Evolutionary conservation across 2,329 filamentous ascomycete genomes (phyloP).

Genomic region (Fusarium pininemorale): DNA sequence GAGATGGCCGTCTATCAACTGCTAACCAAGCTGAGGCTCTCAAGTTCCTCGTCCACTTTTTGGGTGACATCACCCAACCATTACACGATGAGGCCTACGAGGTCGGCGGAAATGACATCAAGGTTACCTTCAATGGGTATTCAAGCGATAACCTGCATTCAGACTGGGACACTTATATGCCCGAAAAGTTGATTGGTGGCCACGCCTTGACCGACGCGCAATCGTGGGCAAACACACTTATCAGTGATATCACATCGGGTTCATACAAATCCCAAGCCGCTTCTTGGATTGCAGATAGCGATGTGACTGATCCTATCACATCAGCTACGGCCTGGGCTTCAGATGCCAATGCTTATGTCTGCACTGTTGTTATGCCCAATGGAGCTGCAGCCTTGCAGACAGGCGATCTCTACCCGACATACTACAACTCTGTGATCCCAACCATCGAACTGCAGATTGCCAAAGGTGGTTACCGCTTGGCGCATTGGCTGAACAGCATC

Average conservation of each 20-base stretch:
- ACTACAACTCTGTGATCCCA: neutral
- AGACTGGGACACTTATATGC: conserved; percentile 8
- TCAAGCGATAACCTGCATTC: neutral
- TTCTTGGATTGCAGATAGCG: neutral
- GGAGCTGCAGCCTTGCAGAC: neutral
- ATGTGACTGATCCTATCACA: neutral
- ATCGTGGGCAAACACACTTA: conserved; percentile 2
- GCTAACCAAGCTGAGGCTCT: conserved; percentile 1
- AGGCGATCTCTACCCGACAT: neutral
- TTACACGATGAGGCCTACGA: neutral
- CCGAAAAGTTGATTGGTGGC: neutral
- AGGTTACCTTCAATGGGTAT: neutral
- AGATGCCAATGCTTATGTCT: neutral
- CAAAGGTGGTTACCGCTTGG: neutral
- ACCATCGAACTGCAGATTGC: conserved; percentile 3
- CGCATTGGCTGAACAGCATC: conserved; percentile 3
- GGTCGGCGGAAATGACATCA: neutral
- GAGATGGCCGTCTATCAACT: neutral
- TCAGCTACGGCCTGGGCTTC: neutral
- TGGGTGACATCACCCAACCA: neutral
- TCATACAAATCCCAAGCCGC: neutral
- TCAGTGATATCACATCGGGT: neutral
- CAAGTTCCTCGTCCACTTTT: neutral
- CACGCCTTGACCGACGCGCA: neutral
- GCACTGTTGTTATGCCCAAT: neutral